Conservation (phyloP, 345 rosid genomes). For the Moringa oleifera region DNA sequence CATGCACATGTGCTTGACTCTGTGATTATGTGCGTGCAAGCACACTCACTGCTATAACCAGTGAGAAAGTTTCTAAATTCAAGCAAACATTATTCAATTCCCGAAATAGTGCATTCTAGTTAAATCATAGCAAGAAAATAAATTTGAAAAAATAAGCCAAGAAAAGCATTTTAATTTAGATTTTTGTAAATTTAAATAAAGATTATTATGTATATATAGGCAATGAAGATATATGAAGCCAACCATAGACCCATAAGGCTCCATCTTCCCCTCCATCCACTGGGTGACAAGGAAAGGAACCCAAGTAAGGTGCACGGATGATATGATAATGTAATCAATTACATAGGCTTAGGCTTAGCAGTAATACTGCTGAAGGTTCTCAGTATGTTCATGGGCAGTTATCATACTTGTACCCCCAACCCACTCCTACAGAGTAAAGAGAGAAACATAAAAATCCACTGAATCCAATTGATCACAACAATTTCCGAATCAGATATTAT, state of each 20-base stretch:
- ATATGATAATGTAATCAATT: too few relatives aligned
- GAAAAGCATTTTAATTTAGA: not conserved
- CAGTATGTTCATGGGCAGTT: too few relatives aligned
- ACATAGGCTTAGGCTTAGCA: too few relatives aligned
- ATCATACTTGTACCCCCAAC: too few relatives aligned
- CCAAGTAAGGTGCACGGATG: too few relatives aligned
- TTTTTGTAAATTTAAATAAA: too few relatives aligned
- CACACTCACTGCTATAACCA: too few relatives aligned
- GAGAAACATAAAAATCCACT: too few relatives aligned
- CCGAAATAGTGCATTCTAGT: not conserved
- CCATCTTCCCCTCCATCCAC: too few relatives aligned
- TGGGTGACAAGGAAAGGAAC: too few relatives aligned
- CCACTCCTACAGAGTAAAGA: too few relatives aligned
- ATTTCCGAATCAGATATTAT: not conserved
- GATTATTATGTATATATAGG: not conserved
- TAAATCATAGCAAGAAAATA: not conserved
- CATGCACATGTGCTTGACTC: not conserved
- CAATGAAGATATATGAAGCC: not conserved
- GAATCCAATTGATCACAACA: not conserved
- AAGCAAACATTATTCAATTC: not conserved
- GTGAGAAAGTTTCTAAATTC: not conserved
- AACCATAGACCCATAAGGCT: not conserved
- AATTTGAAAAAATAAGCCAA: not conserved
- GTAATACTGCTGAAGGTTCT: too few relatives aligned
- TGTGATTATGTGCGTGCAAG: not conserved